phyloP scores from a whole-genome alignment of 2,329 filamentous ascomycete genomes.

The Colletotrichum tanaceti region DNA sequence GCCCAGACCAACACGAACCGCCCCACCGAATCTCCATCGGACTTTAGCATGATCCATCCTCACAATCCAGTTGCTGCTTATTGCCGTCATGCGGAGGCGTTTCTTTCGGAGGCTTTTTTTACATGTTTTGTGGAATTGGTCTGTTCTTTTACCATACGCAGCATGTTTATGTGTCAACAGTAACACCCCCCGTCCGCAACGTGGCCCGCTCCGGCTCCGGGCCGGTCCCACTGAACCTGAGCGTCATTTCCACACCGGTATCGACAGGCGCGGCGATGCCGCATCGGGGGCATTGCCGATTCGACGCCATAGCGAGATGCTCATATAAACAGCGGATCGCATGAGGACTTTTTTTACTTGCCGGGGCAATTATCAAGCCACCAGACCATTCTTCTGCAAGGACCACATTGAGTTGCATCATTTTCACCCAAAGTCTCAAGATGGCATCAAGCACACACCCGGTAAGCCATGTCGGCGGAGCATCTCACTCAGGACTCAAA shows the following conservation, averaged over 20 bases:
- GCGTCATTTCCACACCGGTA: slow-evolving; percentile 33
- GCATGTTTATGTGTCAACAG: slow-evolving; percentile 36
- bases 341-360: neutral
- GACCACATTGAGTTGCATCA: slow-evolving; percentile 11
- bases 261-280: slow-evolving; percentile 13
- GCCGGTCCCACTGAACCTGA: slow-evolving; percentile 31
- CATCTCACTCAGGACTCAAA: neutral
- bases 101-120: neutral
- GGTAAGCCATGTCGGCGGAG: neutral
- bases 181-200: slow-evolving; percentile 10
- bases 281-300: slow-evolving; percentile 10
- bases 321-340: slow-evolving; percentile 31
- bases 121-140: slow-evolving; percentile 19
- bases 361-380: neutral
- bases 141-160: slow-evolving; percentile 16
- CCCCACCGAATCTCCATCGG: slow-evolving; percentile 30
- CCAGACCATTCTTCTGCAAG: slow-evolving; percentile 20
- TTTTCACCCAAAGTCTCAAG: slow-evolving; percentile 14
- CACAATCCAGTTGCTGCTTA: slow-evolving; percentile 13
- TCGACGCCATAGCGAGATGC: slow-evolving; percentile 20
- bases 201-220: slow-evolving; percentile 27
- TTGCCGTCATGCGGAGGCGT: neutral
- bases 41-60: slow-evolving; percentile 28
- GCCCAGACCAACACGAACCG: slow-evolving; percentile 11
- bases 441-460: slow-evolving; percentile 30